Base-by-base conservation (phyloP, 78 protist species). In the Dictyostelium firmibasis region DNA sequence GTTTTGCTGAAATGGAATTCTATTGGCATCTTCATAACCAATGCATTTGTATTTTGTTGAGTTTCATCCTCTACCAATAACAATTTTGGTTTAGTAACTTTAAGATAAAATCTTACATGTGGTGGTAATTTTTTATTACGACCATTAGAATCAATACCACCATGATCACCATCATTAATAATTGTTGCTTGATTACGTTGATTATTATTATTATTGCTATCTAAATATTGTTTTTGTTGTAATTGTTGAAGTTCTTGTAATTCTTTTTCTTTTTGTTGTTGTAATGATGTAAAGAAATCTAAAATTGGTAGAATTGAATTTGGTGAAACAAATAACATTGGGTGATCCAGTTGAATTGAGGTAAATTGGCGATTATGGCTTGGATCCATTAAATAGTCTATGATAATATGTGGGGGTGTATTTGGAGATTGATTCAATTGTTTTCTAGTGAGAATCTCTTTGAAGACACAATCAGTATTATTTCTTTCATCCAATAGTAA, bases 1-100 rank as follows among this genome's bases (percentile, higher is more conserved):
- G 94, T 89, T 43, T 44, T 36, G 0, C 84, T 70, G 33, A 33
- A 81, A 44, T 89, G 94, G 67, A 81, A 89, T 70, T 89, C 94
- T 47, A 89, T 81, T 31, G 94, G 94, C 94, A 89, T 89, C 33
- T 89, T 89, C 76, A 89, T 81, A 13, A 89, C 94, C 11, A 89
- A 44, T 1, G 94, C 94, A n/a, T 75, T 23, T 1, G 94, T 81
- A 69, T 89, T 89, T 31, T 89, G 86, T 81, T 89, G 94, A 25
- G 94, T 81, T 81, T 89, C 94, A 50, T 89, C 83, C n/a, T 89
- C 94, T 0, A 89, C 94, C 47, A 89, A 50, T 57, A 89, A 77
- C 44, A 89, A 8, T 44, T 89, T 89, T 25, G 94, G 94, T 69
- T 89, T 89, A 0, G 81, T 81, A 6, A 89, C 94, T n/a, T 89